phyloP scores from a whole-genome alignment of 2,329 filamentous ascomycete species.

The Coccinonectria pachysandricola region DNA sequence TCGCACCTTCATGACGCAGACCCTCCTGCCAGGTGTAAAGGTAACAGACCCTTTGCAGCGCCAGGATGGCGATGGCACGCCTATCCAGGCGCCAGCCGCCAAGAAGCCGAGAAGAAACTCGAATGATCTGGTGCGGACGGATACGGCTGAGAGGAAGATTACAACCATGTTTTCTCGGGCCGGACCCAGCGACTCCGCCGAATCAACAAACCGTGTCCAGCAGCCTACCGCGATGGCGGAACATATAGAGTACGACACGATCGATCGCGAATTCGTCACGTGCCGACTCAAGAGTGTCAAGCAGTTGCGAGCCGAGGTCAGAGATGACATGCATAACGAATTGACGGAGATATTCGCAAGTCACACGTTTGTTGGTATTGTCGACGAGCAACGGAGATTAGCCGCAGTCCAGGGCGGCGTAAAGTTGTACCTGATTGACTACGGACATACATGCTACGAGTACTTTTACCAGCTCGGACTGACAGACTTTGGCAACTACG shows the following conservation, averaged over 20 bases:
- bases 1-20: constrained; percentile 89
- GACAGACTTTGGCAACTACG: constrained; percentile 94
- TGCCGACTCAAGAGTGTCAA: constrained; percentile 80
- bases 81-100: constrained; percentile 25
- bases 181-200: constrained; percentile 19
- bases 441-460: constrained; percentile 75
- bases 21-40: constrained; percentile 61
- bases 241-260: constrained; percentile 58
- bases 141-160: constrained; percentile 83
- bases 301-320: constrained; percentile 69
- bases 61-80: constrained; percentile 18
- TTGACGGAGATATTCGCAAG: constrained; percentile 79
- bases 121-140: constrained; percentile 83
- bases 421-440: constrained; percentile 86
- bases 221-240: constrained; percentile 32
- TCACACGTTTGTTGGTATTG: constrained; percentile 87
- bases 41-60: constrained; percentile 14
- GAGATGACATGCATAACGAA: constrained; percentile 71
- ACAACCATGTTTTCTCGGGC: constrained; percentile 79
- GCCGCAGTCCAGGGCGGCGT: constrained; percentile 91
- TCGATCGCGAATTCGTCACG: constrained; percentile 56
- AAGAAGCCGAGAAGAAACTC: constrained; percentile 31
- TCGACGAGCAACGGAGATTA: constrained; percentile 76
- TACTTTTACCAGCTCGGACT: constrained; percentile 94
- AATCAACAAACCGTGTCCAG: constrained; percentile 12